Evolutionary conservation across 352 stramenopile genomes (phyloP).

Genomic region (Phytophthora crassamura): DNA sequence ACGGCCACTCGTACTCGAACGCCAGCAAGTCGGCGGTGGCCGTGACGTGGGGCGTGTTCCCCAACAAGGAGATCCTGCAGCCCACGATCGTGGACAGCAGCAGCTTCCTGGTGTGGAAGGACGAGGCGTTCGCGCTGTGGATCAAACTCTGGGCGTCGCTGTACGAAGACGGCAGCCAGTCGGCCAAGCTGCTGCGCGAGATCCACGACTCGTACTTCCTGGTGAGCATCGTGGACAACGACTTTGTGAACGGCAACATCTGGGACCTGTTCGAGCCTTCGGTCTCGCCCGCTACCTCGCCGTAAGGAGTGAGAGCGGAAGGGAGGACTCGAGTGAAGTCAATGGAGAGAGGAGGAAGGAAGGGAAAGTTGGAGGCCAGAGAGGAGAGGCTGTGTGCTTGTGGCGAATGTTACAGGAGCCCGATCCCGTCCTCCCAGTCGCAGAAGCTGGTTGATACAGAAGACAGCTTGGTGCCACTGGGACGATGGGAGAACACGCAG

Average conservation of each 20-base stretch:
- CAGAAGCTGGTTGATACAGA: conserved; percentile 39
- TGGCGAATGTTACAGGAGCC: conserved; percentile 23
- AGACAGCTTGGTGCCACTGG: conserved; percentile 36
- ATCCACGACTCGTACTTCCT: conserved; percentile 98
- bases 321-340: conserved; percentile 3
- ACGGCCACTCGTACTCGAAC: conserved; percentile 93
- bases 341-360: conserved; percentile 14
- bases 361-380: not conserved
- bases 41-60: conserved; percentile 99
- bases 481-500: conserved; percentile 47
- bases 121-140: conserved; percentile 98
- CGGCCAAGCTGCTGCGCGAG: conserved; percentile 92
- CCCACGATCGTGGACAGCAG: conserved; percentile 98
- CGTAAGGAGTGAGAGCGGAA: conserved; percentile 18
- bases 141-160: conserved; percentile 95
- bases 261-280: conserved; percentile 76
- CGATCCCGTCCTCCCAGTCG: conserved; percentile 49
- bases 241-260: conserved; percentile 93
- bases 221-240: conserved; percentile 99
- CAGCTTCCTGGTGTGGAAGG: conserved; percentile 96
- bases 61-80: conserved; percentile 96
- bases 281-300: conserved; percentile 23
- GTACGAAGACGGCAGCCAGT: conserved; percentile 93
- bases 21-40: conserved; percentile 92
- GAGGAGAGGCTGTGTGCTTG: conserved; percentile 23